A percentile compares a stretch with the other conserved stretches of the same genome.
phyloP scores from a whole-genome alignment of 805 yeast species.

The Starmerella bombi region DNA sequence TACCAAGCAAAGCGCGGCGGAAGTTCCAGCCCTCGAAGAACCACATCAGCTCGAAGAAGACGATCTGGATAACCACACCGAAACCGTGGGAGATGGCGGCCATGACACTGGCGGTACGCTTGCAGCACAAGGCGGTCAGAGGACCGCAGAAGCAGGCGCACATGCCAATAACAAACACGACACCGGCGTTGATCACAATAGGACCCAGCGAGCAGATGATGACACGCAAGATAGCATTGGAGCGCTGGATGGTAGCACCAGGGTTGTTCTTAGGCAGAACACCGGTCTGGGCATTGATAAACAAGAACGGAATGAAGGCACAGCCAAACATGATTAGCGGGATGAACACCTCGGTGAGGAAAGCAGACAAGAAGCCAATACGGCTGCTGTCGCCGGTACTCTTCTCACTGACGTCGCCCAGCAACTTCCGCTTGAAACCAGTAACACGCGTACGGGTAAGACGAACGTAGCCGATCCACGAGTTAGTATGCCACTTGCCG shows the following conservation, averaged over 20 bases:
- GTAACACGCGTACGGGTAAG: slow-evolving; percentile 76
- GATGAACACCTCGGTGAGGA: slow-evolving; percentile 66
- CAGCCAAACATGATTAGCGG: slow-evolving; percentile 59
- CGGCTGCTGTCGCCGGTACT: slow-evolving; percentile 53
- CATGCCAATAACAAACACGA: slow-evolving; percentile 58
- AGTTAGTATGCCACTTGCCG: slow-evolving; percentile 46
- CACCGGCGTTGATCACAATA: slow-evolving; percentile 80
- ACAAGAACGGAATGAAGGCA: slow-evolving; percentile 59
- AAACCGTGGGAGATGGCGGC: slow-evolving; percentile 95
- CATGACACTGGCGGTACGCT: slow-evolving; percentile 87
- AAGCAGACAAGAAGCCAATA: slow-evolving; percentile 63
- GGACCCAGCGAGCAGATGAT: slow-evolving; percentile 64
- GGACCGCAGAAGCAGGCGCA: slow-evolving; percentile 98
- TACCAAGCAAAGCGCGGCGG: slow-evolving; percentile 74
- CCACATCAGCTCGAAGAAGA: slow-evolving; percentile 93
- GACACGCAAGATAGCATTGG: slow-evolving; percentile 52
- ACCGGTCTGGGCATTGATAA: slow-evolving; percentile 79
- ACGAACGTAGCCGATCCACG: slow-evolving; percentile 72
- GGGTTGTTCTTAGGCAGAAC: slow-evolving; percentile 31
- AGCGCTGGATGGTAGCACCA: slow-evolving; percentile 26
- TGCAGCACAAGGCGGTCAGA: slow-evolving; percentile 82
- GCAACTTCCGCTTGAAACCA: slow-evolving; percentile 68
- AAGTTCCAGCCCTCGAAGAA: slow-evolving; percentile 87
- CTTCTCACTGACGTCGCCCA: slow-evolving; percentile 55
- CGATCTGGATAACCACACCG: slow-evolving; percentile 75